Conservation (phyloP, 108 stramenopile species). For the Skeletonema marinoi region DNA sequence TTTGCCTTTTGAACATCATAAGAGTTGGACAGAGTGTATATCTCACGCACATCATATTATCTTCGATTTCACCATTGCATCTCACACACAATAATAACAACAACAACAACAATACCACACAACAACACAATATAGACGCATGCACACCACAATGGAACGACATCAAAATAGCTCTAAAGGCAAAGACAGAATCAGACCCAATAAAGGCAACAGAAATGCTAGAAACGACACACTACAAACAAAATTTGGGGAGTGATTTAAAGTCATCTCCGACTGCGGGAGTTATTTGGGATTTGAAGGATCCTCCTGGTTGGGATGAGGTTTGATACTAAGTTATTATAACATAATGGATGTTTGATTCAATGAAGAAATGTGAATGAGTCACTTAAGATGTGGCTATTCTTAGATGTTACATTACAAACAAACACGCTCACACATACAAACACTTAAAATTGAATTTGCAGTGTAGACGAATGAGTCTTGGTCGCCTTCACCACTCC, state of each 20-base stretch:
- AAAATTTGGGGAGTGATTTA: conserved; percentile 63
- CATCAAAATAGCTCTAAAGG: conserved; percentile 65
- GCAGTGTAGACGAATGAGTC: conserved; percentile 18
- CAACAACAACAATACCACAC: not conserved
- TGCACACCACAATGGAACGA: conserved; percentile 75
- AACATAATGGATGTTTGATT: not conserved
- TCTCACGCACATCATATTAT: not conserved
- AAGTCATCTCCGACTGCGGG: conserved; percentile 79
- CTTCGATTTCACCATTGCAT: not conserved
- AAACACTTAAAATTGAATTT: conserved; percentile 33
- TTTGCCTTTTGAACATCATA: not conserved
- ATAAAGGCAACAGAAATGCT: conserved; percentile 56
- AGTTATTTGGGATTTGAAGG: conserved; percentile 86
- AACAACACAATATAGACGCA: conserved; percentile 24
- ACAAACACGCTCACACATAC: not conserved
- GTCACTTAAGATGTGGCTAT: too few species aligned
- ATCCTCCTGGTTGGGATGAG: conserved; percentile 75
- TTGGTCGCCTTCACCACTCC: conserved; percentile 14
- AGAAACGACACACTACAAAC: conserved; percentile 62
- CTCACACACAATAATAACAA: not conserved
- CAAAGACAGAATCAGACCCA: conserved; percentile 56
- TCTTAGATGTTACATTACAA: not conserved
- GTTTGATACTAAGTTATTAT: not conserved
- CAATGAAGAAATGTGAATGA: too few species aligned
- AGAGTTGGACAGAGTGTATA: not conserved